Conservation (phyloP, 345 rosid genomes). For the Rhizophora apiculata region DNA sequence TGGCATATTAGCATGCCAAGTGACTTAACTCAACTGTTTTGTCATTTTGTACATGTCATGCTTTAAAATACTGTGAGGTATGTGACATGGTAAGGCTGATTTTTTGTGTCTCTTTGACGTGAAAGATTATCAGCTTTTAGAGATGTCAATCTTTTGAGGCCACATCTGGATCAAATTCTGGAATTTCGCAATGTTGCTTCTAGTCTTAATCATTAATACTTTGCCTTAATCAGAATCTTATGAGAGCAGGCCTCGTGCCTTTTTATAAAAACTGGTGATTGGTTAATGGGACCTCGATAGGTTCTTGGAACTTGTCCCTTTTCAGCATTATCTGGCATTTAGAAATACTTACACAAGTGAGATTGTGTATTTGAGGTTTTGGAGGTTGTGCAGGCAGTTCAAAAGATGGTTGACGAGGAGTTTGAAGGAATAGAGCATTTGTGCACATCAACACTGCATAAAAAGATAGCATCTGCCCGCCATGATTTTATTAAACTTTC, state of each 20-base stretch:
- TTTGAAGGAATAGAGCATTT: slow-evolving; percentile 87
- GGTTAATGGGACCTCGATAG: too few relatives aligned
- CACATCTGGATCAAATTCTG: slow-evolving; percentile 1
- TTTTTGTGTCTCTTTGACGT: too few relatives aligned
- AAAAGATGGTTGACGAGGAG: slow-evolving; percentile 82
- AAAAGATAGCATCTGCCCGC: slow-evolving; percentile 84
- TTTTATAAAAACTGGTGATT: too few relatives aligned
- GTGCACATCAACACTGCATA: slow-evolving; percentile 85
- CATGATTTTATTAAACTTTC: slow-evolving; percentile 88
- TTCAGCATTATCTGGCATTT: neutral
- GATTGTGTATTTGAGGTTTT: neutral
- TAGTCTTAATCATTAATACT: neutral
- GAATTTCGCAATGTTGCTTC: neutral
- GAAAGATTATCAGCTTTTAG: neutral
- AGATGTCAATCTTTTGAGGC: neutral
- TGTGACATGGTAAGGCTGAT: too few relatives aligned
- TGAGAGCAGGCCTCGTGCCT: too few relatives aligned
- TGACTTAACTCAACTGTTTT: too few relatives aligned
- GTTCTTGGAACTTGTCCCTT: too few relatives aligned
- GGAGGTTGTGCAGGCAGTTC: slow-evolving; percentile 69
- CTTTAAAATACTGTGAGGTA: too few relatives aligned
- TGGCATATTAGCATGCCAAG: too few relatives aligned
- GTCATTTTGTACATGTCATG: too few relatives aligned
- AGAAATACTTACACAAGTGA: neutral
- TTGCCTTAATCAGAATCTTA: too few relatives aligned